Conservation (phyloP, 257 asterid genomes). For the Solanum habrochaites region DNA sequence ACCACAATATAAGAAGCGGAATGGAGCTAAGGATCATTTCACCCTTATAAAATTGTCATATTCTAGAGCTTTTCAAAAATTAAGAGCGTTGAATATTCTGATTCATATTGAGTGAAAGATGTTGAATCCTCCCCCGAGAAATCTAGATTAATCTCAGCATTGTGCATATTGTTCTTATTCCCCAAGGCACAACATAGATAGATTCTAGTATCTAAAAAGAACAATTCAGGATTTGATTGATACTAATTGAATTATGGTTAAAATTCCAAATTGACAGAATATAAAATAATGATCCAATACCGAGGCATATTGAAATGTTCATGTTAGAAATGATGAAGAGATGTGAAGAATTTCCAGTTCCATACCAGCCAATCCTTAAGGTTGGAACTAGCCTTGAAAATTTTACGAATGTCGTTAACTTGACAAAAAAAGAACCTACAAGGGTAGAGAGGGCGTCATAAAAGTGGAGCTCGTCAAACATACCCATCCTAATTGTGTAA, state of each 20-base stretch:
- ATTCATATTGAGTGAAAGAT: neutral
- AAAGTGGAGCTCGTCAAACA: neutral
- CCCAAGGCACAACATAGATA: neutral
- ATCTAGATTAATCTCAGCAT: too few species aligned
- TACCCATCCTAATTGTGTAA: too few species aligned
- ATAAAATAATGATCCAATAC: neutral
- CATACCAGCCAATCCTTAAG: neutral
- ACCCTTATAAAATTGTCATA: neutral
- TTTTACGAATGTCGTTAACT: too few species aligned
- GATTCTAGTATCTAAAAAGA: too few species aligned
- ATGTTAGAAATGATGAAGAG: neutral
- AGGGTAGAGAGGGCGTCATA: accelerated
- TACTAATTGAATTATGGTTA: neutral
- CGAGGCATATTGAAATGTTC: too few species aligned
- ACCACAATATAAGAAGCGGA: neutral
- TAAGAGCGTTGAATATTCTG: neutral
- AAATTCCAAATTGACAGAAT: too few species aligned
- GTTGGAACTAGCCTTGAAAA: too few species aligned
- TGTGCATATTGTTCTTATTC: too few species aligned
- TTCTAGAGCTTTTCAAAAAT: neutral
- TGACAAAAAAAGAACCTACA: too few species aligned
- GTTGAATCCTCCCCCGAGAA: neutral
- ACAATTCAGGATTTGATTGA: too few species aligned
- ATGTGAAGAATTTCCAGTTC: neutral
- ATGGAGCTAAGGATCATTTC: neutral